Evolutionary conservation across 805 yeast genomes (phyloP), one percentile per base, ranked within the genome.

Genomic region (Phaffomyces antillensis): DNA sequence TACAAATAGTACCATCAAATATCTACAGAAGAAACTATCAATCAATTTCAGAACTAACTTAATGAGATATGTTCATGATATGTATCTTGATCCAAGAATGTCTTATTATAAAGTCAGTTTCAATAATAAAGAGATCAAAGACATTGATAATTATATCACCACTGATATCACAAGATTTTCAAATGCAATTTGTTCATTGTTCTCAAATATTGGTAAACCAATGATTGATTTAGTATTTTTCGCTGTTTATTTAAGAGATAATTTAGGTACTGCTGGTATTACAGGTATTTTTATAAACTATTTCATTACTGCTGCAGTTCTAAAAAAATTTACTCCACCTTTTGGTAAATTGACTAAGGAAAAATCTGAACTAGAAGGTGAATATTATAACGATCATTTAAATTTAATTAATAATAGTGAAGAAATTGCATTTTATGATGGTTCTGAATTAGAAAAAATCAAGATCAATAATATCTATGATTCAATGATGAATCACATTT

Each of bases 401-500:
- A 86, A 86, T 58, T 72, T 90, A 61, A 88, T 88, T 58, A 83
- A 83, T 46, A 90, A 90, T 58, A 83, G 89, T 58, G 98, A 90
- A 66, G 97, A 90, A 61, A 88, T 90, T 55, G 95, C 96, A 0
- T 90, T 90, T 59, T 90, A 89, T 62, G 89, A 89, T 59, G 98
- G 98, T 18, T 81, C 91, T 0, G 68, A 72, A 12, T 76, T 89
- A 47, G 97, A 90, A 63, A 83, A 82, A 57, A 57, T 65, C 9
- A 85, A 85, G 56, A 77, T 89, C 41, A 66, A 64, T 32, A 72
- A 71, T 36, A 73, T 84, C 16, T 89, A 83, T 60, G 61, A 68
- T 17, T 71, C 70, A 35, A 72, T 90, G 52, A 72, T 73, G 59
- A 62, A 65, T 26, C 87, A 82, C 50, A 66, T 79, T 45, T 63